Base-by-base conservation (phyloP, 345 rosid genomes). In the Euphorbia tirucalli region DNA sequence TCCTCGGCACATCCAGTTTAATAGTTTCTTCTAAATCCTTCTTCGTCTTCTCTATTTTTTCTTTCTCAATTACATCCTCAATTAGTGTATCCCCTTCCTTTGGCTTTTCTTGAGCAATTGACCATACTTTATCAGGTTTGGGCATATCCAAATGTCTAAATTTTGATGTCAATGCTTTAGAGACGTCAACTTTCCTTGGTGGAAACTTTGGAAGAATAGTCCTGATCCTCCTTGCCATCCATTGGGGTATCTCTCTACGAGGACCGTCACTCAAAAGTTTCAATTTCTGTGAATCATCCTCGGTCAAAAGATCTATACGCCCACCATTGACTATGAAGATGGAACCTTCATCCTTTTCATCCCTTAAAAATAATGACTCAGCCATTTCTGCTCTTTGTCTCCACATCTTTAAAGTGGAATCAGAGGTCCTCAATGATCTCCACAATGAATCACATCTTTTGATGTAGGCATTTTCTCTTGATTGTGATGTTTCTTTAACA, bases 221-320 rank as follows among this genome's bases (percentile, higher is more conserved):
- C 39, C 72, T 4, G 8, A 84, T 84, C 78, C 81, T 84, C 70
- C 83, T 79, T 65, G 85, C 87, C 81, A 76, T 81, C 87, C 87
- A 81, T 21, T 65, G 85, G 69, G 87, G 85, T 30, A 77, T 77
- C 66, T 84, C 85, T 68, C 75, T 79, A 68, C 85, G 85, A 41
- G 87, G 87, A 64, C 87, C 87, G 60, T 79, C 78, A 74, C 81
- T 81, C 32, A 84, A 74, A 68, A 84, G 87, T 70, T 84, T 84
- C 87, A 77, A 81, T 66, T 81, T 84, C 73, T 68, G 74, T 30
- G 83, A 74, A 69, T 84, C 85, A 69, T 84, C 72, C 54, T 79
- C 83, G 19, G 77, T 79, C 78, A 84, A 66, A 66, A 84, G 81
- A 79, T 81, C 83, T 71, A 84, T 79, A 62, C 87, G 76, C 69